These are phyloP conservation scores for Wickerhamiella bombiphila DNA, from an alignment of 805 yeast genomes.

Conservation along the genomic window DNA sequence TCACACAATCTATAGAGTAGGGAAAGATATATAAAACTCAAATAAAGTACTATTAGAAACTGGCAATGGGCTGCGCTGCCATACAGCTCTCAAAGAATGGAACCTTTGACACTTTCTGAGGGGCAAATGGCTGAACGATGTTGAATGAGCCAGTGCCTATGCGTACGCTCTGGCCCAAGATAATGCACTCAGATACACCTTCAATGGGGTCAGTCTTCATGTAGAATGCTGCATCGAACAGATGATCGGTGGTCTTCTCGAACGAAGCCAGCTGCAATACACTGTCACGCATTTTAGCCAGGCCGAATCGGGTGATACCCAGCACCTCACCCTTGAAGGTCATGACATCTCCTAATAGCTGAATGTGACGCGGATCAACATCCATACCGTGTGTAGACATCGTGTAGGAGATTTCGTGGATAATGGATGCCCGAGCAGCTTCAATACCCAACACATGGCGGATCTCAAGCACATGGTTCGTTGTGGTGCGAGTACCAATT, in stretches of 20 bases:
- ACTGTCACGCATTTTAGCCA: constrained; percentile 96
- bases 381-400: constrained; percentile 99
- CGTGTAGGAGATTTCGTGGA: constrained; percentile 88
- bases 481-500: constrained; percentile 67
- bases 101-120: constrained; percentile 8
- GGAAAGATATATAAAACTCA: too few relatives aligned
- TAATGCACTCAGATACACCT: constrained; percentile 96
- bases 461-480: constrained; percentile 88
- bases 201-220: constrained; percentile 93
- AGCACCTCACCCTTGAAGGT: constrained; percentile 95
- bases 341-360: constrained; percentile 95
- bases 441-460: constrained; percentile 87
- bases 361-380: constrained; percentile 98
- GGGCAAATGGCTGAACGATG: constrained; percentile 30
- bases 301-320: constrained; percentile 95
- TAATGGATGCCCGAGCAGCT: constrained; percentile 89
- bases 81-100: constrained; percentile 14
- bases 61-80: too few relatives aligned
- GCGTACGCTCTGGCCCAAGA: constrained; percentile 93
- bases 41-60: too few relatives aligned
- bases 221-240: constrained; percentile 95
- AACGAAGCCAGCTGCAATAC: constrained; percentile 93
- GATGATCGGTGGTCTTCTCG: constrained; percentile 95
- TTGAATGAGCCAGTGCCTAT: constrained; percentile 97
- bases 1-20: too few relatives aligned